Conservation (phyloP, 202 grass and related monocot species). For the Elaeis oleifera region DNA sequence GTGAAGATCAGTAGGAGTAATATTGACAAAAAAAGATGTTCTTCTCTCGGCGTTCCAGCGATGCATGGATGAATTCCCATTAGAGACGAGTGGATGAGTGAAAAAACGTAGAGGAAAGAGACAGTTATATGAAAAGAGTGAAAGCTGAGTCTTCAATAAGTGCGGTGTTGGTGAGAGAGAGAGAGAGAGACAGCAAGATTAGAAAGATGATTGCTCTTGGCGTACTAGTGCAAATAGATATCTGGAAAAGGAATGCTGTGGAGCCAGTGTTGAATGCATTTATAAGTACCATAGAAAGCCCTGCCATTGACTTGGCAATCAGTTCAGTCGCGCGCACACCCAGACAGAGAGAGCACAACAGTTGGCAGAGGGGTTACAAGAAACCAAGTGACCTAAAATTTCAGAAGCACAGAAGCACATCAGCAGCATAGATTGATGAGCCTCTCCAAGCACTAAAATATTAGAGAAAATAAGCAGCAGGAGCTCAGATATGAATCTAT, state of each 20-base stretch:
- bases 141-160: background rate
- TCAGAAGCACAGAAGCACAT: background rate
- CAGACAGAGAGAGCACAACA: slow-evolving; percentile 24
- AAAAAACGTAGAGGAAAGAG: slow-evolving; percentile 25
- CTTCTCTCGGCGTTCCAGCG: background rate
- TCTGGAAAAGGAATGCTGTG: slow-evolving; percentile 11
- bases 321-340: no score
- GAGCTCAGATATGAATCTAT: no score
- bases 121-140: slow-evolving; percentile 13
- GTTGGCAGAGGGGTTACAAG: slow-evolving; percentile 18
- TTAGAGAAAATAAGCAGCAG: no score
- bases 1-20: slow-evolving; percentile 31
- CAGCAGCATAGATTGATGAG: no score
- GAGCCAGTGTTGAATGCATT: slow-evolving; percentile 50
- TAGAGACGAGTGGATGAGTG: slow-evolving; percentile 17
- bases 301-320: slow-evolving; percentile 18
- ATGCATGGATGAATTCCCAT: background rate
- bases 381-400: slow-evolving; percentile 27
- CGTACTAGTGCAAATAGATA: no score
- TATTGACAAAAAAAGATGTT: no score
- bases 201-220: background rate
- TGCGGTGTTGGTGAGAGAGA: background rate
- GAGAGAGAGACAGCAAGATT: slow-evolving; percentile 17
- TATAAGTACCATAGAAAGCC: slow-evolving; percentile 29
- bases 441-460: no score